A percentile compares a stretch with the other conserved stretches of the same genome.
phyloP scores from a whole-genome alignment of 768 basidiomycete genomes.

The Rossbeevera mucosa region DNA sequence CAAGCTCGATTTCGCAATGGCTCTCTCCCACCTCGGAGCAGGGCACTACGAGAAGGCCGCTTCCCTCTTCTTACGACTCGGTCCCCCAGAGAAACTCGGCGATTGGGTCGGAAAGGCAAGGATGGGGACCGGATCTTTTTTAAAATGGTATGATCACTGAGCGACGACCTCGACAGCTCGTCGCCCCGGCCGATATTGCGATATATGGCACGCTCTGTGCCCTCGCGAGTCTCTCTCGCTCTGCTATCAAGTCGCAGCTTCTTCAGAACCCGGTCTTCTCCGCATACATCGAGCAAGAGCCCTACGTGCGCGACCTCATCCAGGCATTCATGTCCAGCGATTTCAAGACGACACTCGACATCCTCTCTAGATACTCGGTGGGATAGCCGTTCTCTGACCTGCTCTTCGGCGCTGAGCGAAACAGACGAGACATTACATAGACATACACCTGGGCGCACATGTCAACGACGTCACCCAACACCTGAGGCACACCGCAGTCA shows the following conservation, averaged over 20 bases:
- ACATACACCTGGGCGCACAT: constrained; percentile 73
- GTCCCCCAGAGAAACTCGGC: constrained; percentile 59
- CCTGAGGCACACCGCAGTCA: constrained; percentile 73
- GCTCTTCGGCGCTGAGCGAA: background rate
- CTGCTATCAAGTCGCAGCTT: constrained; percentile 61
- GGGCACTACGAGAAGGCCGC: constrained; percentile 81
- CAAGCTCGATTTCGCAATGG: constrained; percentile 78
- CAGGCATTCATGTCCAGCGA: constrained; percentile 83
- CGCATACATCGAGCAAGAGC: constrained; percentile 79
- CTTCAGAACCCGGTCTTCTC: constrained; percentile 69
- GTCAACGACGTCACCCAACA: constrained; percentile 57
- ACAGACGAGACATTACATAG: constrained; percentile 75
- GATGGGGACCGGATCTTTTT: background rate
- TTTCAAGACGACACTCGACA: constrained; percentile 77
- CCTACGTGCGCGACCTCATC: constrained; percentile 80
- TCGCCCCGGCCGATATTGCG: constrained; percentile 80
- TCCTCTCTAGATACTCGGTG: constrained; percentile 72
- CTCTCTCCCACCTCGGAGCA: constrained; percentile 68
- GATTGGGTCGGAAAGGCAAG: constrained; percentile 74
- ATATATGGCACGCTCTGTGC: constrained; percentile 83
- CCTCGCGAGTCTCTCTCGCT: constrained; percentile 69
- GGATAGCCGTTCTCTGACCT: constrained; percentile 7
- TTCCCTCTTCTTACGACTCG: constrained; percentile 61
- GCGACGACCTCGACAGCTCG: constrained; percentile 37
- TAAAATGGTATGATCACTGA: background rate